These are phyloP conservation scores for Scheffersomyces titani DNA, from an alignment of 1,139 yeast species.

Conservation along the genomic window DNA sequence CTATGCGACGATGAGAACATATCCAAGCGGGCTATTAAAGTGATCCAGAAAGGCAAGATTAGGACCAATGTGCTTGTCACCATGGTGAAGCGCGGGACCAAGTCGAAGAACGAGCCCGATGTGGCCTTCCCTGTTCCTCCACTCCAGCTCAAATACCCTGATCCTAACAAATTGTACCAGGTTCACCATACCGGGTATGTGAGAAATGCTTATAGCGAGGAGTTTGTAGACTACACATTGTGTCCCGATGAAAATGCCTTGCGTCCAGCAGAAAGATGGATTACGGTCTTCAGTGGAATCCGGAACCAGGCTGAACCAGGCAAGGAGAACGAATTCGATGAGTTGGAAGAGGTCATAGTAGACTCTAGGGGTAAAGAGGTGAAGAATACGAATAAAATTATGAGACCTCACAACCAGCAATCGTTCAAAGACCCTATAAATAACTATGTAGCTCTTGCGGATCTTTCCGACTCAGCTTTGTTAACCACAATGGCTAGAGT, in stretches of 20 bases:
- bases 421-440: slow-evolving; percentile 30
- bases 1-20: slow-evolving; percentile 39
- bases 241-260: slow-evolving; percentile 37
- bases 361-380: background rate
- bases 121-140: slow-evolving; percentile 13
- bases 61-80: slow-evolving; percentile 34
- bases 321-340: slow-evolving; percentile 6
- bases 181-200: slow-evolving; percentile 42
- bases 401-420: slow-evolving; percentile 12
- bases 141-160: slow-evolving; percentile 26
- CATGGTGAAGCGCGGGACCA: slow-evolving; percentile 15
- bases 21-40: slow-evolving; percentile 29
- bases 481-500: slow-evolving; percentile 46
- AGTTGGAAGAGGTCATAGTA: background rate
- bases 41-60: slow-evolving; percentile 29
- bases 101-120: slow-evolving; percentile 5
- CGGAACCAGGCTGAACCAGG: slow-evolving; percentile 21
- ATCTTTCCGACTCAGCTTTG: slow-evolving; percentile 41
- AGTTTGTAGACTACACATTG: slow-evolving; percentile 32
- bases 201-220: slow-evolving; percentile 41
- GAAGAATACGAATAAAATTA: background rate
- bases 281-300: slow-evolving; percentile 42
- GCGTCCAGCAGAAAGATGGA: slow-evolving; percentile 41
- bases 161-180: slow-evolving; percentile 29
- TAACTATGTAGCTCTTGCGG: slow-evolving; percentile 43